Evolutionary conservation across 768 basidiomycete genomes (phyloP).

Genomic region (Dictyophora rubrovolvata): DNA sequence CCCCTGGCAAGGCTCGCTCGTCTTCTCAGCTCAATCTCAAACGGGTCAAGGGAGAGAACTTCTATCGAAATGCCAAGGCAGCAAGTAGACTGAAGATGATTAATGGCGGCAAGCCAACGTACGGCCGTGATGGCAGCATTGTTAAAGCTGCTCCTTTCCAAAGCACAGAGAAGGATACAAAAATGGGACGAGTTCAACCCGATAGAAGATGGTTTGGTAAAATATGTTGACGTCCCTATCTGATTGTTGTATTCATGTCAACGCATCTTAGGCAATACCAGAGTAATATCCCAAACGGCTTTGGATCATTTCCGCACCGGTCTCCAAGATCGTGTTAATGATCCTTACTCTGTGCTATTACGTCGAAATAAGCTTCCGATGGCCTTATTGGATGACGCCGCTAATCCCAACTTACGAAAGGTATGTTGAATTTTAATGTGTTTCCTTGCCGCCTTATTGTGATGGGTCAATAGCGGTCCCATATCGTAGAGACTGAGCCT

Average conservation of each 20-base stretch:
- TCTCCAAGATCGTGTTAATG: constrained; percentile 72
- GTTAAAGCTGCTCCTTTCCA: constrained; percentile 88
- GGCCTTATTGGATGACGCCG: constrained; percentile 86
- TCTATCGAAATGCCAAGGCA: constrained; percentile 90
- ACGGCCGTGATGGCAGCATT: constrained; percentile 88
- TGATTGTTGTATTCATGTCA: not conserved
- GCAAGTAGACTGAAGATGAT: constrained; percentile 84
- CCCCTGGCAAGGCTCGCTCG: constrained; percentile 27
- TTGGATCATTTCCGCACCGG: constrained; percentile 94
- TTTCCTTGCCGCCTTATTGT: constrained; percentile 4
- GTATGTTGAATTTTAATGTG: constrained; percentile 24
- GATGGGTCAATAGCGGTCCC: constrained; percentile 51
- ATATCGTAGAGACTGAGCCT: constrained; percentile 94
- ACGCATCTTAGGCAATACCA: constrained; percentile 69
- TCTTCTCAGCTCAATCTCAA: constrained; percentile 46
- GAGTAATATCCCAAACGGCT: constrained; percentile 84
- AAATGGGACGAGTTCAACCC: constrained; percentile 57
- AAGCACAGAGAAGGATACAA: constrained; percentile 87
- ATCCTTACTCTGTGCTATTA: constrained; percentile 92
- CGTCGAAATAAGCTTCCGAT: constrained; percentile 95
- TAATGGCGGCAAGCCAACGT: constrained; percentile 81
- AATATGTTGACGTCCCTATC: constrained; percentile 18
- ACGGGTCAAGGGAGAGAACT: constrained; percentile 89
- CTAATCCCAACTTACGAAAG: constrained; percentile 71
- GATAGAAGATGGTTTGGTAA: constrained; percentile 96